Base-by-base conservation (phyloP, 306 rosid species). In the Bauhinia variegata region DNA sequence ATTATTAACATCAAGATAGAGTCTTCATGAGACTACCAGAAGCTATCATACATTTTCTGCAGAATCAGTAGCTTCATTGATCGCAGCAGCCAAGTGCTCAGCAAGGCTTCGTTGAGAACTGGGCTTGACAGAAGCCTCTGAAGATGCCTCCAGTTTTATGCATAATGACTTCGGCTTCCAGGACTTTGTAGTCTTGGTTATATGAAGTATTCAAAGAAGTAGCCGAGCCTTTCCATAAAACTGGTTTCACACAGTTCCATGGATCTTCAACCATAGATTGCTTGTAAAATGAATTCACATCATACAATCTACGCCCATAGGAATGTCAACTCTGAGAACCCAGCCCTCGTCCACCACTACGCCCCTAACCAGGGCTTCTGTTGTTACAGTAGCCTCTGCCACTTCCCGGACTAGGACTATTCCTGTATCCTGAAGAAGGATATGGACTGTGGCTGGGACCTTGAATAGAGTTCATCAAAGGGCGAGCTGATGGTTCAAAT, bases 231-330 rank as follows among this genome's bases (percentile, higher is more conserved):
- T 63, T 83, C 91, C 89, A 82, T 30, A 71, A 17, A 16, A 76
- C 73, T 58, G 96, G 96, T 60, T 80, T 47, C 75, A 83, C 59
- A 81, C 41, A 60, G 77, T 80, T 76, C 99, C 97, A 93, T 1
- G 99, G 97, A 79, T 93, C 97, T 73, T 86, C 97, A 39, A 93
- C 72, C 99, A 93, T 93, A 71, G 97, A 90, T 6, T 64, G 54
- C 54, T 78, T 61, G 75, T 74, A 89, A 74, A 83, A 85, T 60
- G 28, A 68, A 54, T 68, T 82, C 0, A 73, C 78, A 59, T 74
- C 79, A 34, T 3, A 32, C 43, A 60, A 33, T 69, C 70, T 63
- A 57, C 71, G 74, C 18, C 16, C 43, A 10, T 74, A 28, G 44
- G 72, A 67, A 77, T 7, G 17, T 54, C 3, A 78, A 64, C 81